Evolutionary conservation across 331 rosid genomes (phyloP).

Genomic region (Malus hybrid): DNA sequence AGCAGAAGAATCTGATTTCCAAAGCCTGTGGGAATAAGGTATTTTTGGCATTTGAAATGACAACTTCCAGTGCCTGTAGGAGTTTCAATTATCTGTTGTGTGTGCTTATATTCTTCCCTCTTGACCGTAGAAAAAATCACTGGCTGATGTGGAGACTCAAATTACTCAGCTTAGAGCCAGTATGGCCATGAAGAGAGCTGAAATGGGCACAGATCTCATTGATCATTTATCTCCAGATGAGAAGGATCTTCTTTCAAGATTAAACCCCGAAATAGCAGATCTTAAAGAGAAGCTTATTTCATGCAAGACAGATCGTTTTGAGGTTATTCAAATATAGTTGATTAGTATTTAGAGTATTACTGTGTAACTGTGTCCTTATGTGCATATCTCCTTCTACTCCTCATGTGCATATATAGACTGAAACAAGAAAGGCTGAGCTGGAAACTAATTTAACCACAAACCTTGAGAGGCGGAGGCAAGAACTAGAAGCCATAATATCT

Average conservation of each 20-base stretch:
- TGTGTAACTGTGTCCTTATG: neutral
- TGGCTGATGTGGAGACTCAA: conserved; percentile 68
- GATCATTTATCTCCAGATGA: conserved; percentile 90
- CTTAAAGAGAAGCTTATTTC: conserved; percentile 76
- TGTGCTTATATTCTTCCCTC: conserved; percentile 18
- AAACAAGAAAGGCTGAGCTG: conserved; percentile 86
- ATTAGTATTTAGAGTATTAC: neutral
- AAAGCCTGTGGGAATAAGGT: conserved; percentile 85
- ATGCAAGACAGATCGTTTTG: conserved; percentile 85
- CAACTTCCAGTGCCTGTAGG: neutral
- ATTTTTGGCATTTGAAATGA: conserved; percentile 4
- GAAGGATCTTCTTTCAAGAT: conserved; percentile 64
- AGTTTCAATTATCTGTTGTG: conserved; percentile 1
- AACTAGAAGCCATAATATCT: conserved; percentile 71
- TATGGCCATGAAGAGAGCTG: conserved; percentile 68
- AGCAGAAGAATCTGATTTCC: conserved; percentile 58
- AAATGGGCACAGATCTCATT: conserved; percentile 94
- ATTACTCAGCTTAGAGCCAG: conserved; percentile 86
- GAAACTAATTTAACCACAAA: conserved; percentile 93
- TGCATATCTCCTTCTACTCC: neutral
- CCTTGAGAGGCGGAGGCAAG: conserved; percentile 91
- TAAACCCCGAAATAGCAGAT: conserved; percentile 84
- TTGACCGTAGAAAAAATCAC: conserved; percentile 78
- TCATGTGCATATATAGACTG: conserved; percentile 49
- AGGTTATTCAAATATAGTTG: conserved; percentile 45